These are phyloP conservation scores for Xylaria hypoxylon DNA, from an alignment of 2,329 filamentous ascomycete genomes.

Conservation along the genomic window DNA sequence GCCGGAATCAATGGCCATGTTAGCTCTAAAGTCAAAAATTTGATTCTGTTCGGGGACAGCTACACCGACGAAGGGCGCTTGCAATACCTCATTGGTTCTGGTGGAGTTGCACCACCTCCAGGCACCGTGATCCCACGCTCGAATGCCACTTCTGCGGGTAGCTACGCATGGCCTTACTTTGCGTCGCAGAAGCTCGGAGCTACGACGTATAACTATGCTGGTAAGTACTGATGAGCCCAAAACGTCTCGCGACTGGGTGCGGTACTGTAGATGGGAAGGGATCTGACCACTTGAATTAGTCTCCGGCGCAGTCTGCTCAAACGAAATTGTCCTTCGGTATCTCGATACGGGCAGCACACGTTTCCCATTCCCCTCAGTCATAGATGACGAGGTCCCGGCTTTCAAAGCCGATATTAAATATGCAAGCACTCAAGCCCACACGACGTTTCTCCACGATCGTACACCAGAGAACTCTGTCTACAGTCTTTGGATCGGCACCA, in stretches of 20 bases:
- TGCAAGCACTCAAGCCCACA: constrained; percentile 37
- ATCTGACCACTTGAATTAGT: constrained; percentile 54
- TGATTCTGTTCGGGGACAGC: constrained; percentile 80
- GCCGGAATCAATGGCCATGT: constrained; percentile 5
- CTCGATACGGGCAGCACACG: constrained; percentile 60
- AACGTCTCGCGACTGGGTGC: not conserved
- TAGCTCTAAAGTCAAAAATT: constrained; percentile 61
- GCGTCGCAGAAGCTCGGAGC: constrained; percentile 69
- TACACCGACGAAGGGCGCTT: constrained; percentile 80
- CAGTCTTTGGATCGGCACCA: constrained; percentile 83
- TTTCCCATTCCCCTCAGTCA: constrained; percentile 69
- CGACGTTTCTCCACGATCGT: constrained; percentile 58
- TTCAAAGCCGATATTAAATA: constrained; percentile 63
- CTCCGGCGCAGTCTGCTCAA: constrained; percentile 77
- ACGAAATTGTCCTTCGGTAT: constrained; percentile 70
- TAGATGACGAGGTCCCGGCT: constrained; percentile 70
- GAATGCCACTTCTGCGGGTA: constrained; percentile 71
- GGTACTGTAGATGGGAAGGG: not conserved
- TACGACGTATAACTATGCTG: constrained; percentile 74
- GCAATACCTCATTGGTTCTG: constrained; percentile 69
- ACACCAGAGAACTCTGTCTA: constrained; percentile 74
- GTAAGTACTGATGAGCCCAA: constrained; percentile 32
- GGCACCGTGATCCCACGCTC: constrained; percentile 62
- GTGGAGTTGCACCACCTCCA: constrained; percentile 70
- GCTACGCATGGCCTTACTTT: constrained; percentile 75